Base-by-base conservation (phyloP, 2,329 filamentous ascomycete species). In the Fusarium albidum region DNA sequence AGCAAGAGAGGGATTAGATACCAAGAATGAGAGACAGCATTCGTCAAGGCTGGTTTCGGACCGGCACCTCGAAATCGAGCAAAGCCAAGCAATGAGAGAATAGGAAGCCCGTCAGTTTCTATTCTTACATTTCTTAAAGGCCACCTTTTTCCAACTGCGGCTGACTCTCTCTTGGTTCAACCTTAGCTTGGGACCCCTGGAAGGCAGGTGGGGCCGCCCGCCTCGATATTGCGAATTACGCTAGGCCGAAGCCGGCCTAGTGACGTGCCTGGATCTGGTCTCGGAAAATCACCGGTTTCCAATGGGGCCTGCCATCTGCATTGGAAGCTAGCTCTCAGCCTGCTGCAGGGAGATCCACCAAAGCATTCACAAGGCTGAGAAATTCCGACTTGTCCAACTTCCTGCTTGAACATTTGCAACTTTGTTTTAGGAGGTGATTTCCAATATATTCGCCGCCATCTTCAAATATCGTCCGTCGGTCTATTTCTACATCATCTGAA, bases 101-200 rank as follows among this genome's bases (percentile, higher is more conserved):
- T 33, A 52, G 43, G 35, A 61, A 57, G 44, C 54, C n/a, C 48
- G 57, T 57, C 14, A 21, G 39, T 37, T 57, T 37, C 46, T 43
- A 26, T 43, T 46, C 55, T 41, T 40, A 25, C 29, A 33, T 35
- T 31, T 58, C 29, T 40, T 49, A 58, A 61, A 62, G 59, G 59
- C 59, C 59, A 62, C 59, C 58, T 62, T 62, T 62, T 62, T 62
- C 55, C 59, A 35, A 49, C 59, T 62, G 50, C 59, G 55, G 58
- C 58, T 62, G 54, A 61, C 58, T 61, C 29, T 29, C 31, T 47
- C 34, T 21, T 15, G 25, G 43, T 37, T 21, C 32, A 27, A 21
- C 33, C 25, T 34, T 61, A 55, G 49, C 44, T 59, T 44, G 38
- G 45, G 11, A 14, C n/a, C 17, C 21, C 31, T 32, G 39, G 37